Percentiles rank a stretch among this genome's conserved stretches.
Evolutionary conservation across 495 filamentous ascomycete species (phyloP).

Genomic region (Penicillium bialowiezense): DNA sequence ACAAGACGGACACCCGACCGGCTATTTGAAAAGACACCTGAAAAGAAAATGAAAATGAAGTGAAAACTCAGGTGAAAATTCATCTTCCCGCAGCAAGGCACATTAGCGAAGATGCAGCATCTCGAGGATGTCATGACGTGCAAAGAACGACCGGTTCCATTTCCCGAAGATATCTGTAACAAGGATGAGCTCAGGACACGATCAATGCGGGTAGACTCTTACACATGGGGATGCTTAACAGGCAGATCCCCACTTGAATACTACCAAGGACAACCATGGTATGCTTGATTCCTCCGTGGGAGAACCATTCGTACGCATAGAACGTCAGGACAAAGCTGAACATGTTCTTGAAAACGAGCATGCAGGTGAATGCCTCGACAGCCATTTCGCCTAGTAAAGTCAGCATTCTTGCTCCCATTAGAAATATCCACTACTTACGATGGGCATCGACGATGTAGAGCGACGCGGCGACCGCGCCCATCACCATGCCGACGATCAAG

Average conservation of each 20-base stretch:
- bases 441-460: conserved; percentile 96
- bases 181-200: neutral
- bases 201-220: conserved; percentile 28
- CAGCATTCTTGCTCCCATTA: conserved; percentile 1
- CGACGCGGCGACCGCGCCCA: conserved; percentile 80
- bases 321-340: conserved; percentile 86
- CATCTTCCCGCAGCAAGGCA: no score
- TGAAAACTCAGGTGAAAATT: no score
- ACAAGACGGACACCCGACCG: no score
- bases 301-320: conserved; percentile 78
- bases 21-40: no score
- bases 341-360: conserved; percentile 90
- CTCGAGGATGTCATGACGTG: conserved; percentile 67
- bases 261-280: conserved; percentile 71
- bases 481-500: conserved; percentile 82
- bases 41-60: no score
- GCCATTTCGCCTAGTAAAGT: conserved; percentile 64
- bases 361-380: conserved; percentile 86
- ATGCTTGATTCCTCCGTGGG: conserved; percentile 51
- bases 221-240: conserved; percentile 78
- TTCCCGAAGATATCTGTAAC: conserved; percentile 75
- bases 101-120: conserved; percentile 43
- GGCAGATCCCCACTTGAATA: conserved; percentile 72
- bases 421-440: conserved; percentile 50
- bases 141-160: conserved; percentile 66